Evolutionary conservation across 148 eudicot genomes (phyloP), one percentile per base, ranked within the genome.

Genomic region (Camellia japonica): DNA sequence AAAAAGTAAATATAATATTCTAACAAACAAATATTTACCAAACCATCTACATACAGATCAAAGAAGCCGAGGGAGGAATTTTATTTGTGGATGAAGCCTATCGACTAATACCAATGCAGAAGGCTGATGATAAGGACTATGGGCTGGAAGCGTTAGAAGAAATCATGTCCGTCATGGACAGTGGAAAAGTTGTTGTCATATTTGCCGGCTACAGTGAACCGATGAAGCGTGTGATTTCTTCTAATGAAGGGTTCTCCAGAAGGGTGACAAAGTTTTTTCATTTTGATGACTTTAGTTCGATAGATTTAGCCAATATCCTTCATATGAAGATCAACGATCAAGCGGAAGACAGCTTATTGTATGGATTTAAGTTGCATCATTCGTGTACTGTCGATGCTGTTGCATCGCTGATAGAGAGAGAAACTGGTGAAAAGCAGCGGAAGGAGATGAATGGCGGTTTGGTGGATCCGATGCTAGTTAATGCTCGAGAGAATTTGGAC

Each of bases 101-200:
- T 80, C 97, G 99, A 73, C 88, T 97, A 63, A 90, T 97, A 85
- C 99, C 99, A 0, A 88, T 91, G 98, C 99, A 97, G 80, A 97
- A 97, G 75, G 82, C 97, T n/a, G 99, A 97, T 66, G 99, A 97
- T 61, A 97, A 97, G 76, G 99, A 97, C 85, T 97, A 94, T 55
- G 99, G 99, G 6, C 83, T 97, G 71, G 99, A 97, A 87, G 99
- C 99, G 47, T 82, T 97, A 69, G 99, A 97, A 82, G 99, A 97
- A 89, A 97, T 97, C 69, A 97, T 97, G 99, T 97, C 99, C 3
- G 88, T 97, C 58, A 97, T 97, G 99, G 99, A 97, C 83, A 87
- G 79, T 73, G 99, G 99, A 55, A 97, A 94, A 87, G 86, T 97
- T 52, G 97, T 97, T 0, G 99, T 97, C 41, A 94, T 97, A 79